phyloP scores from a whole-genome alignment of 1,139 yeast species.

The Magnusiomyces tetraspermus region DNA sequence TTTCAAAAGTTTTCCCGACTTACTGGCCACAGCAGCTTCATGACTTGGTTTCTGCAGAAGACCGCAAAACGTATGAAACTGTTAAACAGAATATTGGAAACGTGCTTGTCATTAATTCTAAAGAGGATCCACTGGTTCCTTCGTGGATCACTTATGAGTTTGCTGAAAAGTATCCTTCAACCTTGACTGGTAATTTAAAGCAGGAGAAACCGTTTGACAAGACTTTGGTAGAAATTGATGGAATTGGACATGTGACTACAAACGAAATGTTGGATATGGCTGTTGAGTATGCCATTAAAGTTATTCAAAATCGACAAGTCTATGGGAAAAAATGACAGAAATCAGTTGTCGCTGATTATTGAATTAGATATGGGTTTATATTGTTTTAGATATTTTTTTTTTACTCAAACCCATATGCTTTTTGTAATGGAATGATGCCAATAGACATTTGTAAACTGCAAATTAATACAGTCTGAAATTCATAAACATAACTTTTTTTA shows the following conservation, averaged over 20 bases:
- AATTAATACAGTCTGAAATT: too few species aligned
- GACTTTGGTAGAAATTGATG: slow-evolving; percentile 5
- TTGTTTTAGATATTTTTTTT: too few species aligned
- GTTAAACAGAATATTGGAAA: background rate
- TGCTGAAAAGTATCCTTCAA: background rate
- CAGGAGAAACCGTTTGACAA: background rate
- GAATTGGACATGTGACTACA: slow-evolving; percentile 12
- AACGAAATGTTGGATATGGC: slow-evolving; percentile 9
- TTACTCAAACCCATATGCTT: too few species aligned
- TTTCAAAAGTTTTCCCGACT: background rate
- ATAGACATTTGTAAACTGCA: too few species aligned
- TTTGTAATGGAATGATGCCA: too few species aligned
- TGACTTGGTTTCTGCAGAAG: slow-evolving; percentile 6
- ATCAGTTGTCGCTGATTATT: too few species aligned
- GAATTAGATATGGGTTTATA: too few species aligned
- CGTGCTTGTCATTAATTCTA: slow-evolving; percentile 8
- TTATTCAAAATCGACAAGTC: too few species aligned
- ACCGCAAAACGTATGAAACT: slow-evolving; percentile 6
- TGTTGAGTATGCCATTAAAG: background rate
- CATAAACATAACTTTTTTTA: too few species aligned
- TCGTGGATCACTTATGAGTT: slow-evolving; percentile 8
- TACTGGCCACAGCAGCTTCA: slow-evolving; percentile 12
- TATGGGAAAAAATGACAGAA: too few species aligned
- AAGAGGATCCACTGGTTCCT: slow-evolving; percentile 14
- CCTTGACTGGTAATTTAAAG: background rate